Base-by-base conservation (phyloP, 805 yeast species). In the Lipomyces japonicus region DNA sequence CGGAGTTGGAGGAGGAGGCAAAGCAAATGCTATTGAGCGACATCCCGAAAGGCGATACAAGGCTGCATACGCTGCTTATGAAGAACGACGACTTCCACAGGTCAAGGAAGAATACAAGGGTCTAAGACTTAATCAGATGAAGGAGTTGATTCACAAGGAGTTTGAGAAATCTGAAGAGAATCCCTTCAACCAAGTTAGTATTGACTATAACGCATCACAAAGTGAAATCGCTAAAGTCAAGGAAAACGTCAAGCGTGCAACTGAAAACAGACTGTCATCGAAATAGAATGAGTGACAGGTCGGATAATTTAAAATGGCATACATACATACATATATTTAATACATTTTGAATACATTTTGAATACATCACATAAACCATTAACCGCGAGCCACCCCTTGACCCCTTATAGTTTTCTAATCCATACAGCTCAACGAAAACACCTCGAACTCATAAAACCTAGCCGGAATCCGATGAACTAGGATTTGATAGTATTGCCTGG, bases 21-120 rank as follows among this genome's bases (percentile, higher is more conserved):
- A 50, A 21, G 30, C 51, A 16, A 21, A 32, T 22, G 82, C 82
- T 28, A 73, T 86, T 45, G 95, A 86, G 53, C 80, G 88, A 67
- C 95, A 86, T 61, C 95, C 95, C 7, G 95, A 86, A 71, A 79
- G 95, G 69, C 78, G 95, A 64, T 84, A 82, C 68, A 86, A 86
- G 71, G 87, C 91, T 23, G 95, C 95, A 0, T 73, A 73, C 49
- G 74, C 79, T 10, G 87, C 86, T 0, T 86, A 70, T 62, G 87
- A 86, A 61, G 91, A 81, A 55, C 71, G 74, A 48, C 75, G 91
- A 61, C 64, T 84, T 37, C 91, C 93, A 3, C 87, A 83, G 62
- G 50, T 83, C 48, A 80, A 82, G 68, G 75, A 80, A 65, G 95
- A 86, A 67, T 73, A 81, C 60, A 89, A 90, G 3, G 95, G 95